Conservation (phyloP, 441 rosid genomes). For the Populus tomentosa region DNA sequence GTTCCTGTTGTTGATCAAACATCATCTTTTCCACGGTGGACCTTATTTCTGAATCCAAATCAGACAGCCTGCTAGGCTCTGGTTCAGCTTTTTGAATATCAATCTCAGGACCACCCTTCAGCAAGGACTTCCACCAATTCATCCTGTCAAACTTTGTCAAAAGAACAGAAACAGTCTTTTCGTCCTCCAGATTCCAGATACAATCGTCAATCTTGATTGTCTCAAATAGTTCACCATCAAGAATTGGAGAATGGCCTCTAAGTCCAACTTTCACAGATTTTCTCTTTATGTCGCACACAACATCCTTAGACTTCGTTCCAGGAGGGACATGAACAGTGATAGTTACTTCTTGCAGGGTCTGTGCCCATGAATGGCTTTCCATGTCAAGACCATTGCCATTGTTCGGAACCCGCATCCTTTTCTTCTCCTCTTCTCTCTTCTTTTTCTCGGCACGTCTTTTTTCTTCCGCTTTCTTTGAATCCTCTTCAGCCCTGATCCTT, state of each 20-base stretch:
- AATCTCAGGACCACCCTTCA: slow-evolving; percentile 76
- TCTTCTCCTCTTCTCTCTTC: slow-evolving; percentile 3
- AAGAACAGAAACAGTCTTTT: slow-evolving; percentile 53
- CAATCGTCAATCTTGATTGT: slow-evolving; percentile 68
- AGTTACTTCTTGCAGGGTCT: slow-evolving; percentile 67
- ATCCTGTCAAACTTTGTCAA: slow-evolving; percentile 70
- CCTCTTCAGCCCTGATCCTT: not conserved
- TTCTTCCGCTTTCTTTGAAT: not conserved
- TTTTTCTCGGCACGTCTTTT: not conserved
- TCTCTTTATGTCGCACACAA: slow-evolving; percentile 72
- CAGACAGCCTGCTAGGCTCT: slow-evolving; percentile 60
- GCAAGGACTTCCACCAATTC: slow-evolving; percentile 83
- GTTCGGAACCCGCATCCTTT: slow-evolving; percentile 49
- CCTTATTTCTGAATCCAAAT: slow-evolving; percentile 72
- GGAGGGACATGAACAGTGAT: slow-evolving; percentile 60
- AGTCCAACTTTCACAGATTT: slow-evolving; percentile 68
- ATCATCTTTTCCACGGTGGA: slow-evolving; percentile 82
- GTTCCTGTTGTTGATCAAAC: slow-evolving; percentile 86
- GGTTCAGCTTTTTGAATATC: slow-evolving; percentile 87
- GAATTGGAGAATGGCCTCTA: slow-evolving; percentile 69
- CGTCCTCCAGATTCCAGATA: slow-evolving; percentile 90
- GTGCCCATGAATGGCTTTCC: slow-evolving; percentile 81
- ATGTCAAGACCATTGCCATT: slow-evolving; percentile 73
- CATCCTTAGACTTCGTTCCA: slow-evolving; percentile 60
- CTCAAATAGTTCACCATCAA: slow-evolving; percentile 73